Percentiles rank a stretch among this genome's conserved stretches.
phyloP scores from a whole-genome alignment of 2,329 filamentous ascomycete species.

The Cryphonectria nitschkei region DNA sequence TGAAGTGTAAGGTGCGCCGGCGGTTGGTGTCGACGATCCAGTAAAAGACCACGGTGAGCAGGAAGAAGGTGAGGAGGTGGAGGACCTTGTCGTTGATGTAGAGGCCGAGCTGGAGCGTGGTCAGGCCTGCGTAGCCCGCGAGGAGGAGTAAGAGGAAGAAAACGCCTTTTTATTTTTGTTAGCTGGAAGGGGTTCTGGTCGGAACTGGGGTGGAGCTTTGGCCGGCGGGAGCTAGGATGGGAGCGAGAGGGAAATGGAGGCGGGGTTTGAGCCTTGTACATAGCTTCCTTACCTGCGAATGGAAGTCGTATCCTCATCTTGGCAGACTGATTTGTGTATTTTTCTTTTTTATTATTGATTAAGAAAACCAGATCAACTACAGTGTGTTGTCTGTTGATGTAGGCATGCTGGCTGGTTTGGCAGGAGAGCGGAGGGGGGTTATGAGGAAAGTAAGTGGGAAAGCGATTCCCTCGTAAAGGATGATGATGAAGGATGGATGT shows the following conservation, averaged over 20 bases:
- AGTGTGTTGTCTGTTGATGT: neutral
- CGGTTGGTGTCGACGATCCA: conserved; percentile 94
- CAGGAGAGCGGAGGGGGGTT: neutral
- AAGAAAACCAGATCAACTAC: neutral
- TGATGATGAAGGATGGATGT: neutral
- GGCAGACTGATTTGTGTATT: neutral
- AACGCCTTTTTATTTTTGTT: conserved; percentile 53
- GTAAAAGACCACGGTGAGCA: conserved; percentile 87
- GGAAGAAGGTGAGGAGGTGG: conserved; percentile 86
- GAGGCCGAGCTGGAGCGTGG: conserved; percentile 58
- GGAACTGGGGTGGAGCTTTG: neutral
- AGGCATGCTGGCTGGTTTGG: conserved; percentile 10
- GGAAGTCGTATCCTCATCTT: conserved; percentile 84
- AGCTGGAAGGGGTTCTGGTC: neutral
- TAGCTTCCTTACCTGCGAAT: conserved; percentile 73
- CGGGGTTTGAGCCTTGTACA: neutral
- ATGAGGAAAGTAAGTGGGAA: neutral
- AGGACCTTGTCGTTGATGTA: conserved; percentile 87
- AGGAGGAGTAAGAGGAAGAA: conserved; percentile 74
- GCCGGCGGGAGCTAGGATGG: neutral
- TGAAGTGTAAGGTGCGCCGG: conserved; percentile 82
- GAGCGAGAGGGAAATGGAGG: neutral
- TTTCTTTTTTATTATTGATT: neutral
- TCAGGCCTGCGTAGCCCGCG: conserved; percentile 80
- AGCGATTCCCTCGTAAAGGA: neutral